Percentiles rank a stretch among this genome's conserved stretches.
Evolutionary conservation across 83 land plant genomes (phyloP).

Genomic region (Larix sibirica): DNA sequence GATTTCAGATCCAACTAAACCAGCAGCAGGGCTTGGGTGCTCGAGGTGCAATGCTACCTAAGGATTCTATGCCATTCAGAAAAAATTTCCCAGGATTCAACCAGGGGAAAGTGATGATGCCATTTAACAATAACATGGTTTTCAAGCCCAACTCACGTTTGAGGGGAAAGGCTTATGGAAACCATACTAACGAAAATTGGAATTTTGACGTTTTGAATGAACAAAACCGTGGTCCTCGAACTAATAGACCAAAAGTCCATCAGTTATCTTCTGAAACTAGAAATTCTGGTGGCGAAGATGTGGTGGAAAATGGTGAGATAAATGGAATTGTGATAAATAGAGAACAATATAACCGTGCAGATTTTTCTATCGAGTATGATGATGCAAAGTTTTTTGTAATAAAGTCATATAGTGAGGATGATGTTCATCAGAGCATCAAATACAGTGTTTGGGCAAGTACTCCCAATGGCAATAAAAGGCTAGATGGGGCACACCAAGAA

Average conservation of each 20-base stretch:
- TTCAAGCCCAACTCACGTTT: conserved; percentile 21
- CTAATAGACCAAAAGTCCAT: conserved; percentile 23
- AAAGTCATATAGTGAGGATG: conserved; percentile 91
- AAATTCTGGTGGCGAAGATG: conserved; percentile 16
- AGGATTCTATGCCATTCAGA: conserved; percentile 22
- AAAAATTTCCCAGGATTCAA: conserved; percentile 21
- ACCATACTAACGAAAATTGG: conserved; percentile 26
- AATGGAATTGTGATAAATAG: conserved; percentile 25
- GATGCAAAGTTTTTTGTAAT: conserved; percentile 81
- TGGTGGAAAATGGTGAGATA: conserved; percentile 10
- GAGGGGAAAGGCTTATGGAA: conserved; percentile 26
- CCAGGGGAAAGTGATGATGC: conserved; percentile 29
- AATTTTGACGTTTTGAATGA: conserved; percentile 31
- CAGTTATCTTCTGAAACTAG: conserved; percentile 7
- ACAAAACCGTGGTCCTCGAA: conserved; percentile 41
- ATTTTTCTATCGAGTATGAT: conserved; percentile 54
- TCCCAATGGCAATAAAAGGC: conserved; percentile 74
- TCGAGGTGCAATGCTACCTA: conserved; percentile 16
- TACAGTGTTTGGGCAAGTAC: conserved; percentile 90
- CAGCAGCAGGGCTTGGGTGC: conserved; percentile 19
- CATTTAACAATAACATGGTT: conserved; percentile 25
- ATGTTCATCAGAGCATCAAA: conserved; percentile 84
- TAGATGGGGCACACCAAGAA: conserved; percentile 69
- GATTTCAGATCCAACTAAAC: conserved; percentile 17
- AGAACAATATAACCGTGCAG: conserved; percentile 58